Evolutionary conservation across 768 basidiomycete species (phyloP).

Genomic region (Russula griseocarnosa): DNA sequence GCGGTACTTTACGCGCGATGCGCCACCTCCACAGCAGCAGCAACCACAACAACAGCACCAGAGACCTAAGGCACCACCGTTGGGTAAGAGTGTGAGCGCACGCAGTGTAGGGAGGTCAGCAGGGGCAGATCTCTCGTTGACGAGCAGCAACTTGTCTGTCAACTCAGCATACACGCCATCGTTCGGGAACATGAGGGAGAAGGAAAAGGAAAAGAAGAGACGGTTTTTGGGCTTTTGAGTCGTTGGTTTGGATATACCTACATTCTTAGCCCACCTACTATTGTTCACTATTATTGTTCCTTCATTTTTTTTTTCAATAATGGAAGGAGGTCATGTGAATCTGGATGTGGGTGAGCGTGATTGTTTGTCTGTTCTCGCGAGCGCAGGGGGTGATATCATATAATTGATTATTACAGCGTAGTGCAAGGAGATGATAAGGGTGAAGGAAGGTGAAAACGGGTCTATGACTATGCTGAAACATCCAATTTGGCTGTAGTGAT

Average conservation of each 20-base stretch:
- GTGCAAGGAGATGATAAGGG: neutral
- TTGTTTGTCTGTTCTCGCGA: neutral
- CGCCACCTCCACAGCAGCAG: constrained; percentile 51
- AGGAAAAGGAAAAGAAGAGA: constrained; percentile 66
- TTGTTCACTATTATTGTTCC: constrained; percentile 13
- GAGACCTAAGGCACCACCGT: constrained; percentile 34
- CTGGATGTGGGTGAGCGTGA: neutral
- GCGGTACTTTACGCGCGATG: constrained; percentile 65
- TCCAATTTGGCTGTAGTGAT: constrained; percentile 23
- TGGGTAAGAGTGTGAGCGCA: constrained; percentile 32
- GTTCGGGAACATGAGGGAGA: constrained; percentile 27
- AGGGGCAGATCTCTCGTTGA: constrained; percentile 47
- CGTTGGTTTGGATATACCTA: neutral
- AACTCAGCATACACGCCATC: constrained; percentile 1
- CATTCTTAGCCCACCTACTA: constrained; percentile 2
- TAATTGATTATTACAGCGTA: constrained; percentile 3
- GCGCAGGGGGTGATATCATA: constrained; percentile 6
- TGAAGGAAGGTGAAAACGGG: neutral
- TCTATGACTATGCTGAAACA: constrained; percentile 20
- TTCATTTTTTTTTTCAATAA: neutral
- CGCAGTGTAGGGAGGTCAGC: constrained; percentile 33
- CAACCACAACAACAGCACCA: constrained; percentile 40
- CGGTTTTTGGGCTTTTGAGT: constrained; percentile 37
- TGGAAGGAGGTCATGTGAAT: neutral
- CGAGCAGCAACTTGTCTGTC: constrained; percentile 45